Percentiles rank a stretch among this genome's conserved stretches.
phyloP scores from a whole-genome alignment of 805 yeast genomes.

The Candida germanica region DNA sequence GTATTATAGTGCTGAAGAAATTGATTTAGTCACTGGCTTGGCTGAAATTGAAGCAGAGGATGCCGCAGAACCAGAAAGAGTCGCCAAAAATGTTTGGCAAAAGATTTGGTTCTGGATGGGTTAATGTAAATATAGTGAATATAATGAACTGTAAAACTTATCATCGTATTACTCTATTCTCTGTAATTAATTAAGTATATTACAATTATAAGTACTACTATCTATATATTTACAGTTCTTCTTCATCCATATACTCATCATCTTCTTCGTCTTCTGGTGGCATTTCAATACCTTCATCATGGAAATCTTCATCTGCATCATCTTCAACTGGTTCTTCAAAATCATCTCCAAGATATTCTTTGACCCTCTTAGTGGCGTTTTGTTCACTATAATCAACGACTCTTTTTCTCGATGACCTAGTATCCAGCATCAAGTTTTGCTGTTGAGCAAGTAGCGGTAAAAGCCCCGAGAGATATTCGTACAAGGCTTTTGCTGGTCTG shows the following conservation, averaged over 20 bases:
- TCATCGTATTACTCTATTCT: no score
- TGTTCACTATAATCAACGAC: constrained; percentile 19
- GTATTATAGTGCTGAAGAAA: constrained; percentile 49
- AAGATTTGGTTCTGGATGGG: constrained; percentile 51
- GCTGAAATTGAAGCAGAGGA: constrained; percentile 56
- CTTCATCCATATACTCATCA: constrained; percentile 16
- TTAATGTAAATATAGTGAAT: no score
- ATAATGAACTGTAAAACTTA: no score
- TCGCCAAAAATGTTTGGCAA: constrained; percentile 39
- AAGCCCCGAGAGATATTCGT: constrained; percentile 25
- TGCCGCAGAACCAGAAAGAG: constrained; percentile 32
- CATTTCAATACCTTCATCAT: background rate
- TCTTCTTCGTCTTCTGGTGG: constrained; percentile 8
- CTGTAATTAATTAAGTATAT: no score
- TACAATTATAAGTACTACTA: no score
- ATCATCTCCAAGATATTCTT: constrained; percentile 13
- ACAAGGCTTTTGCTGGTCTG: constrained; percentile 26
- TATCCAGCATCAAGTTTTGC: constrained; percentile 14
- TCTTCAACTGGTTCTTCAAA: constrained; percentile 18
- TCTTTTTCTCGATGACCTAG: constrained; percentile 18
- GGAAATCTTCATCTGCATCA: constrained; percentile 15
- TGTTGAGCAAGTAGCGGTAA: constrained; percentile 28
- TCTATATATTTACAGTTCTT: no score
- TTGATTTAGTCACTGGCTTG: constrained; percentile 60
- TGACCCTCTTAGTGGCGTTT: constrained; percentile 8